Conservation (phyloP, 148 eudicot genomes). For the Chenopodium suecicum region DNA sequence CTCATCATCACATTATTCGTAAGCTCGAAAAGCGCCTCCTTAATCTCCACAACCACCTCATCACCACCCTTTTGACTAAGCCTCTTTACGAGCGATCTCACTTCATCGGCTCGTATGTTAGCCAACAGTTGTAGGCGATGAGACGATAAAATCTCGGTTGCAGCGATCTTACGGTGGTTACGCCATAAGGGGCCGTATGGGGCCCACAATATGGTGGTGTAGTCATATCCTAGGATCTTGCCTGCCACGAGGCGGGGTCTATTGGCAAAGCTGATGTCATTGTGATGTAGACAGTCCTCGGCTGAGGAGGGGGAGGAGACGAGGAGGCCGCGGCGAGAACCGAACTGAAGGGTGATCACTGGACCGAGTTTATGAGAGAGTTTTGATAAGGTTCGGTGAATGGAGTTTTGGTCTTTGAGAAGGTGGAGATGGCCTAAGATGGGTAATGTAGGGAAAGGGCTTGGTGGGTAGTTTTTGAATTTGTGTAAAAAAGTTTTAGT, state of each 20-base stretch:
- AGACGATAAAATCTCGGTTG: slow-evolving; percentile 45
- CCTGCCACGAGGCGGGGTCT: slow-evolving; percentile 42
- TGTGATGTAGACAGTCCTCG: slow-evolving; percentile 47
- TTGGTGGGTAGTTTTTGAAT: slow-evolving; percentile 44
- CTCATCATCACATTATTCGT: slow-evolving; percentile 34
- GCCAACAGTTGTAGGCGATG: slow-evolving; percentile 39
- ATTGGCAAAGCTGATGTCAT: slow-evolving; percentile 51
- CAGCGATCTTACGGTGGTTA: slow-evolving; percentile 42
- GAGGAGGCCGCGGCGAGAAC: slow-evolving; percentile 41
- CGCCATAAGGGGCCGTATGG: slow-evolving; percentile 60
- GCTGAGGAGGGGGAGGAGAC: slow-evolving; percentile 49
- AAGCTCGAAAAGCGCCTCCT: slow-evolving; percentile 14
- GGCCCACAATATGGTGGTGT: slow-evolving; percentile 45
- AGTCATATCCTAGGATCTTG: slow-evolving; percentile 38
- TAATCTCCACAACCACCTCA: slow-evolving; percentile 10
- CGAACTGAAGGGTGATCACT: slow-evolving; percentile 37
- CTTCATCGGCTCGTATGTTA: slow-evolving; percentile 36
- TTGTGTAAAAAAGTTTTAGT: slow-evolving; percentile 25
- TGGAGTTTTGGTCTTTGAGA: slow-evolving; percentile 32
- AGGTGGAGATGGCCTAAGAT: slow-evolving; percentile 54
- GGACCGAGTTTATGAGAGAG: slow-evolving; percentile 40
- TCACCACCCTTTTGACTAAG: background rate
- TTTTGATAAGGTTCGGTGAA: slow-evolving; percentile 41
- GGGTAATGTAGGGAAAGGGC: slow-evolving; percentile 44
- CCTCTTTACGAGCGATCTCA: slow-evolving; percentile 8